Evolutionary conservation across 192 early-diverging fungal genomes (phyloP), one percentile per base, ranked within the genome.

Genomic region (Mortierella alpina): DNA sequence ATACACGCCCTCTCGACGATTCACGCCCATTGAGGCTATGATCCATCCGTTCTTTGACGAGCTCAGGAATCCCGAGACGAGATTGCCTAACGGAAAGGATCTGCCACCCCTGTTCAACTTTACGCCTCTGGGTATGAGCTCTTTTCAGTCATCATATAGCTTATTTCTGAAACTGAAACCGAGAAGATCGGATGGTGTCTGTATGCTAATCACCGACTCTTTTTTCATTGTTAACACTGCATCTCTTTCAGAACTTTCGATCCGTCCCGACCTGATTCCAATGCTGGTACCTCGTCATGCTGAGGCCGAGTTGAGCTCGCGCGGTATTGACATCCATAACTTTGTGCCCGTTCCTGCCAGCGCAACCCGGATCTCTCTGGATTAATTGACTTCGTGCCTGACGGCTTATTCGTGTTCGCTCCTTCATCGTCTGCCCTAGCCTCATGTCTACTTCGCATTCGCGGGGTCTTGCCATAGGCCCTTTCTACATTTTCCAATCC

Each of bases 11-110:
- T 72, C 85, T 17, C 83, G 86, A 60, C 90, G 98, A 42, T 87
- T 92, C 66, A 94, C 93, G 10, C 92, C 97, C 41, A 91, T 95
- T 72, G 94, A 97, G 83, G 96, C 96, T 9, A 91, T 99, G 90
- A 87, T 91, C 57, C 95, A 97, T 73, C 92, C 93, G 42, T 99
- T 98, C 89, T 99, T 99, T 90, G 97, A 99, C 85, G 97, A 98
- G 82, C 86, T 99, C 83, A 91, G 98, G 56, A 78, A 91, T 49
- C 95, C 95, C 14, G 91, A 90, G 39, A 95, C 96, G 17, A 89
- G 84, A 73, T 84, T 98, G 80, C 88, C 92, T 46, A 96, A 90
- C 65, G 98, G 96, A 44, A 86, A 88, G 64, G 90, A 92, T 18
- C 87, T 98, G 31, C 98, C 98, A 6, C 86, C 88, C 74, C 87